Evolutionary conservation across 164 flowering plant genomes (phyloP).

Genomic region (Warburgia ugandensis): DNA sequence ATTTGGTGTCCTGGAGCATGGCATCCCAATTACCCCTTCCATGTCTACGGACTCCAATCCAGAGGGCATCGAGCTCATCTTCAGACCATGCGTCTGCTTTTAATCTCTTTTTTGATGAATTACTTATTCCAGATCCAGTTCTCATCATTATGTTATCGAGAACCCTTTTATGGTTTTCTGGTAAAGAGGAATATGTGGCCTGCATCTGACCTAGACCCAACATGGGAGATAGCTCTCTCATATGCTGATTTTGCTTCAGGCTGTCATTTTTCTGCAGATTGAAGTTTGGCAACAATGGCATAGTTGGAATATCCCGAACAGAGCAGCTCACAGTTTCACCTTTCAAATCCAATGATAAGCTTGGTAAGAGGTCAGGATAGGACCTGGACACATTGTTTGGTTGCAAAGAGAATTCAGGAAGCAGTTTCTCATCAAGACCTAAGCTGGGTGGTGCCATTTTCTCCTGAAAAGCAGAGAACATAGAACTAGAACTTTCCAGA

Average conservation of each 20-base stretch:
- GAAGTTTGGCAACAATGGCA: conserved; percentile 67
- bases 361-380: conserved; percentile 49
- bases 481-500: conserved; percentile 27
- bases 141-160: conserved; percentile 89
- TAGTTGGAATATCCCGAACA: conserved; percentile 35
- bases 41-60: conserved; percentile 98
- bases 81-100: conserved; percentile 83
- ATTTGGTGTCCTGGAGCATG: conserved; percentile 76
- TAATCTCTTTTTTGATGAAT: conserved; percentile 38
- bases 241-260: conserved; percentile 33
- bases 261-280: conserved; percentile 39
- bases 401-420: conserved; percentile 40
- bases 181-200: conserved; percentile 45
- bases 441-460: conserved; percentile 41
- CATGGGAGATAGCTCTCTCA: conserved; percentile 38
- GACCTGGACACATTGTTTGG: conserved; percentile 29
- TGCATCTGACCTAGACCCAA: conserved; percentile 58
- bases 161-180: conserved; percentile 84
- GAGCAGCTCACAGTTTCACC: conserved; percentile 26
- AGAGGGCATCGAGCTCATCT: conserved; percentile 90
- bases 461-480: conserved; percentile 45
- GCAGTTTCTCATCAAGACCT: conserved; percentile 47
- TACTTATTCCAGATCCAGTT: conserved; percentile 58
- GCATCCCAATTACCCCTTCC: conserved; percentile 87
- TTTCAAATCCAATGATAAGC: conserved; percentile 59